Evolutionary conservation across 345 rosid species (phyloP).

Genomic region (Salix viminalis): DNA sequence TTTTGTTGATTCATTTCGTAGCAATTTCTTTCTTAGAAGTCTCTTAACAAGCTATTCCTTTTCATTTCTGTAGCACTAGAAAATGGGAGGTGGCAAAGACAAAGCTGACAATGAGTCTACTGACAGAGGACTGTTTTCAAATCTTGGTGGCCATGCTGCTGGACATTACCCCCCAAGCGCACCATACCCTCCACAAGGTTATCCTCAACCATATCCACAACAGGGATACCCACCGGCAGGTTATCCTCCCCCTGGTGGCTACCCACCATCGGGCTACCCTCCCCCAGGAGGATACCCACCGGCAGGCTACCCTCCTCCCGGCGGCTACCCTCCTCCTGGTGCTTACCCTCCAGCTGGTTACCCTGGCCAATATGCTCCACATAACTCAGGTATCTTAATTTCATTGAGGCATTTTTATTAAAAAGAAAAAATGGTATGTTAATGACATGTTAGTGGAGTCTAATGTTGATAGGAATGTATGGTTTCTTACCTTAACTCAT

Average conservation of each 20-base stretch:
- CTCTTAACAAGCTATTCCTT: background rate
- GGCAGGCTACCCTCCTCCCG: conserved; percentile 31
- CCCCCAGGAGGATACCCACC: conserved; percentile 21
- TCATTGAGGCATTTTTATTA: no score
- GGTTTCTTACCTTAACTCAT: no score
- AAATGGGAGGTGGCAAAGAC: conserved; percentile 50
- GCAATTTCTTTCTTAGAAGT: background rate
- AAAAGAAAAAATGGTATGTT: no score
- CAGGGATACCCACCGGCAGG: conserved; percentile 39
- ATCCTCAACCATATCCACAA: conserved; percentile 17
- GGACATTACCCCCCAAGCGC: conserved; percentile 34
- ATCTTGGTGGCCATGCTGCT: conserved; percentile 24
- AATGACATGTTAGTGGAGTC: no score
- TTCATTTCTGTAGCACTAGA: conserved; percentile 14
- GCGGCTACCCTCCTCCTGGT: conserved; percentile 27
- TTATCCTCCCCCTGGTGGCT: conserved; percentile 46
- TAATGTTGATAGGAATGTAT: no score
- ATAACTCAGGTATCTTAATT: conserved; percentile 22
- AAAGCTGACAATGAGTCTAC: conserved; percentile 30
- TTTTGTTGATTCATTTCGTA: background rate
- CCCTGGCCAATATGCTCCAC: conserved; percentile 1
- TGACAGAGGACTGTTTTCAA: conserved; percentile 66
- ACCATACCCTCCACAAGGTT: conserved; percentile 32
- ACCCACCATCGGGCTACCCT: conserved; percentile 27
- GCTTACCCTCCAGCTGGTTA: conserved; percentile 36